phyloP scores from a whole-genome alignment of 2,329 filamentous ascomycete genomes.

The Lachnellula cervina region DNA sequence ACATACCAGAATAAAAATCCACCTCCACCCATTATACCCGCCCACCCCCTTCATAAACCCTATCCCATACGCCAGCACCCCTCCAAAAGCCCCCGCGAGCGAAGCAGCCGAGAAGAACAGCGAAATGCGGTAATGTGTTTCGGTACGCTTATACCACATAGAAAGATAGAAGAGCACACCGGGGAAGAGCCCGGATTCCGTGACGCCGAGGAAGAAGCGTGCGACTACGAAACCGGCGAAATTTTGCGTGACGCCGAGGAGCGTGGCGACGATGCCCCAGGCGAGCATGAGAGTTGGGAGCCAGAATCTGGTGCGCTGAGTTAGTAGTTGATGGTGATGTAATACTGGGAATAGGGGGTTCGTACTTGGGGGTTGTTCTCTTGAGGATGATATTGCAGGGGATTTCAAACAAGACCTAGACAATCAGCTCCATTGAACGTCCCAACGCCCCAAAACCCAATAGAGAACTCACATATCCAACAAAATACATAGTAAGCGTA shows the following conservation, averaged over 20 bases:
- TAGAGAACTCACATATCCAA: constrained; percentile 42
- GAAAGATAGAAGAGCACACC: constrained; percentile 45
- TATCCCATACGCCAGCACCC: constrained; percentile 52
- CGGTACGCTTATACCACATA: constrained; percentile 51
- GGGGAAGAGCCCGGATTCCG: constrained; percentile 51
- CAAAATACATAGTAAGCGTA: constrained; percentile 62
- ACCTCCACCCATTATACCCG: constrained; percentile 49
- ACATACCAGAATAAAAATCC: constrained; percentile 56
- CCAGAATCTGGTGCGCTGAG: constrained; percentile 44
- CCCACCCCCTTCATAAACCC: constrained; percentile 49
- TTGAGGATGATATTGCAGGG: constrained; percentile 61
- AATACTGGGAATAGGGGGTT: background rate
- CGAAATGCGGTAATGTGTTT: constrained; percentile 50
- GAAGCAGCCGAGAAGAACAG: constrained; percentile 53
- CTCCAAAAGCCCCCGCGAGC: constrained; percentile 52
- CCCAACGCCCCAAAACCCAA: background rate
- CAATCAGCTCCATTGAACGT: background rate
- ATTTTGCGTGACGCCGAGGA: constrained; percentile 46
- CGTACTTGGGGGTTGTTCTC: constrained; percentile 41
- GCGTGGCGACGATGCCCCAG: constrained; percentile 51
- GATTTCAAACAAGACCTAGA: constrained; percentile 49
- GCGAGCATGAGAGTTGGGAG: constrained; percentile 51
- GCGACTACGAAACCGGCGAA: constrained; percentile 47
- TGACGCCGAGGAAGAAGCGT: constrained; percentile 51
- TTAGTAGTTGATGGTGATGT: background rate